A percentile compares a stretch with the other conserved stretches of the same genome.
phyloP scores from a whole-genome alignment of 345 rosid species.

The Gynandropsis gynandra region DNA sequence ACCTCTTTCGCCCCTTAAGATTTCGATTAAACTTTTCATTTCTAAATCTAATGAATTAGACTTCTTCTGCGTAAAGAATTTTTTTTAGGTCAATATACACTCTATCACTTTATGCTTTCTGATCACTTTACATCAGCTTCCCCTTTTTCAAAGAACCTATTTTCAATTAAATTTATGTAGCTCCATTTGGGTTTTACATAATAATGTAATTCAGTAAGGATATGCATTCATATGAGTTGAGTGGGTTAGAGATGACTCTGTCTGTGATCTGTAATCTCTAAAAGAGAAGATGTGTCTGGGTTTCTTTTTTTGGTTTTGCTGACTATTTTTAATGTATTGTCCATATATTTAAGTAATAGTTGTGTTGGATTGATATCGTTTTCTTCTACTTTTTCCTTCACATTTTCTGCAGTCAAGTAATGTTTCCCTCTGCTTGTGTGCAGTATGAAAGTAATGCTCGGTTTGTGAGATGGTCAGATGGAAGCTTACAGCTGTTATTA shows the following conservation, averaged over 20 bases:
- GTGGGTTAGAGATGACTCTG: conserved; percentile 10
- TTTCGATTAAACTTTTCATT: conserved; percentile 7
- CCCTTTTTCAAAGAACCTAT: background rate
- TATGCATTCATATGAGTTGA: conserved; percentile 14
- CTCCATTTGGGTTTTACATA: background rate
- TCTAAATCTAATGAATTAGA: conserved; percentile 12
- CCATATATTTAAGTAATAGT: too few relatives aligned
- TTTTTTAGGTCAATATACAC: too few relatives aligned
- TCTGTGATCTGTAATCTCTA: too few relatives aligned
- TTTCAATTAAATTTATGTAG: conserved; percentile 10
- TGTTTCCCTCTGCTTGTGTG: conserved; percentile 25
- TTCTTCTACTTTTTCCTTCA: conserved; percentile 8
- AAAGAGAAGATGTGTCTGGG: too few relatives aligned
- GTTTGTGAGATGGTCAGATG: conserved; percentile 99
- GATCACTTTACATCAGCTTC: too few relatives aligned
- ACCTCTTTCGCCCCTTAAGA: background rate
- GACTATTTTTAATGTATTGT: background rate
- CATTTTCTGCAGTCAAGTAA: conserved; percentile 18
- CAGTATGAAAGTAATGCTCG: conserved; percentile 97
- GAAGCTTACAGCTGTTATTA: conserved; percentile 83
- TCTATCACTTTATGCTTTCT: too few relatives aligned
- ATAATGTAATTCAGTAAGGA: background rate
- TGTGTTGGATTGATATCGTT: background rate
- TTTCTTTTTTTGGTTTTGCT: conserved; percentile 2
- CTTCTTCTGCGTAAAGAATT: too few relatives aligned